Evolutionary conservation across 805 yeast species (phyloP).

Genomic region (Myxozyma vanderwaltii): DNA sequence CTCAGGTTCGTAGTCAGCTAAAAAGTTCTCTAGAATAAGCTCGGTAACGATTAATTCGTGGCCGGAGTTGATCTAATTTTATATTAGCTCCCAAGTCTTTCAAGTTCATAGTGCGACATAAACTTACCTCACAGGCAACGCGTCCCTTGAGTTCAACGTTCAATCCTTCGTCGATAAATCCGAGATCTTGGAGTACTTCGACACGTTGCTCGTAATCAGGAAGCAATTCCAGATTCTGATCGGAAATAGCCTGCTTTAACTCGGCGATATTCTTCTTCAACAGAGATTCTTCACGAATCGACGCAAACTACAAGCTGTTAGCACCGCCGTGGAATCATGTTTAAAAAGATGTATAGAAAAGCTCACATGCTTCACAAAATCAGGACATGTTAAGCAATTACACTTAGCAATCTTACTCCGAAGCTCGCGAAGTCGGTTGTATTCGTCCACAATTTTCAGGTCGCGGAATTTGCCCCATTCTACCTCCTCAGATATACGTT

Average conservation of each 20-base stretch:
- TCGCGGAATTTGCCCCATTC: conserved; percentile 46
- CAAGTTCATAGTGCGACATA: neutral
- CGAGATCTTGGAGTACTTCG: conserved; percentile 73
- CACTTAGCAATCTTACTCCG: conserved; percentile 40
- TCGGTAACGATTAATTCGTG: conserved; percentile 91
- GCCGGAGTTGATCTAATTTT: conserved; percentile 65
- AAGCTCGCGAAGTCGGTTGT: conserved; percentile 46
- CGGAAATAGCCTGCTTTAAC: conserved; percentile 67
- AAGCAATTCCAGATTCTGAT: conserved; percentile 82
- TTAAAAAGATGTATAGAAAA: neutral
- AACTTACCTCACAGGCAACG: conserved; percentile 76
- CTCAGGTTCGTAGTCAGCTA: conserved; percentile 91
- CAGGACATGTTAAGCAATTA: conserved; percentile 44
- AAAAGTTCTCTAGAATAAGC: conserved; percentile 82
- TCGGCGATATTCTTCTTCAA: conserved; percentile 56
- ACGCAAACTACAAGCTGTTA: conserved; percentile 34
- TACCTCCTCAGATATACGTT: conserved; percentile 42
- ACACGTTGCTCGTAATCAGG: conserved; percentile 94
- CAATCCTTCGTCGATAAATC: conserved; percentile 72
- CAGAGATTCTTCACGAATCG: conserved; percentile 50
- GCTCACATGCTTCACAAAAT: conserved; percentile 29
- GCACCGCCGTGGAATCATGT: neutral
- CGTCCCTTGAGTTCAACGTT: conserved; percentile 84
- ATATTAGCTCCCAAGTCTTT: too few relatives aligned
- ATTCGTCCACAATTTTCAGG: conserved; percentile 44